Conservation (phyloP, 768 basidiomycete genomes). For the Panaeolus papilionaceus region DNA sequence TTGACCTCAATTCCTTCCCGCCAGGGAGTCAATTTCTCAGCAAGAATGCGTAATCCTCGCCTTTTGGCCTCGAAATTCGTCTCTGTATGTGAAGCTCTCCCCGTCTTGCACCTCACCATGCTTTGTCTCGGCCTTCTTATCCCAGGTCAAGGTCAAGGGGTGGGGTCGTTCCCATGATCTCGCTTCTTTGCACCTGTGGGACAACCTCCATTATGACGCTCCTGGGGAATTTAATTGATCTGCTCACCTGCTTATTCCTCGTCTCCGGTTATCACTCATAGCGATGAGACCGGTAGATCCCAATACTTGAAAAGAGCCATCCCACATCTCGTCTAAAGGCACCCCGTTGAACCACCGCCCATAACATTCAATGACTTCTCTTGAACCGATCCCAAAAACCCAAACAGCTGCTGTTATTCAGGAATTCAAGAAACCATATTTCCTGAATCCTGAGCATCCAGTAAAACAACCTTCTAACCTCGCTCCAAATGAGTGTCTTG, state of each 20-base stretch:
- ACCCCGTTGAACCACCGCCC: neutral
- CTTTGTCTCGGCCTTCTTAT: neutral
- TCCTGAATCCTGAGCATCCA: conserved; percentile 49
- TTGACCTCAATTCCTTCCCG: neutral
- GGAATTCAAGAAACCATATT: conserved; percentile 35
- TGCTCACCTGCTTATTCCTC: conserved; percentile 1
- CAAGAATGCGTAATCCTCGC: neutral
- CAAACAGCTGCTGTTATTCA: conserved; percentile 45
- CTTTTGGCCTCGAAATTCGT: neutral
- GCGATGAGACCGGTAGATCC: neutral
- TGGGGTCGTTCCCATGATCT: neutral
- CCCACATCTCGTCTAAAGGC: neutral
- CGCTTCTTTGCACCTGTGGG: neutral
- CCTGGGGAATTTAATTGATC: neutral
- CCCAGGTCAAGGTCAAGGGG: neutral
- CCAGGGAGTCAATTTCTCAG: neutral
- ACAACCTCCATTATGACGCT: neutral
- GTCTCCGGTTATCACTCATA: neutral
- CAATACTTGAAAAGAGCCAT: neutral
- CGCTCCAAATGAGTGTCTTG: conserved; percentile 67
- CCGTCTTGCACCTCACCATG: neutral
- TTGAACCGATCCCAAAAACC: conserved; percentile 37
- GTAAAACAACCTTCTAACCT: conserved; percentile 64
- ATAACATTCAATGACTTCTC: neutral
- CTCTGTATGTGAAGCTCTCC: neutral